Evolutionary conservation across 2,329 filamentous ascomycete genomes (phyloP), one percentile per base, ranked within the genome.

Genomic region (Paecilomyces fulvus): DNA sequence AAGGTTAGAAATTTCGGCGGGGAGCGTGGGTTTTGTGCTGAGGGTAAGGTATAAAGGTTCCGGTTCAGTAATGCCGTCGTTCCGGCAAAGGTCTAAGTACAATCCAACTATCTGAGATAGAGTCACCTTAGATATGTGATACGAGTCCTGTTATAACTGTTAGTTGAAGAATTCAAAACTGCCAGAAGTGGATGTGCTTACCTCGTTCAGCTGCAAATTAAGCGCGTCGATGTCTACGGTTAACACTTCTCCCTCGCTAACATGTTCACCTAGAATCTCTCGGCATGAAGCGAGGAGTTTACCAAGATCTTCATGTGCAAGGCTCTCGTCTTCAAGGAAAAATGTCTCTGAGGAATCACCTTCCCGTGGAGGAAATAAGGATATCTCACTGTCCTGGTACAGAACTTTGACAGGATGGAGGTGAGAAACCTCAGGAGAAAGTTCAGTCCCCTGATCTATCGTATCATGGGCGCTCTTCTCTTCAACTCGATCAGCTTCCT

Each of bases 1-100:
- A 51, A 88, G 74, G 59, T 78, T 75, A 33, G 73, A 70, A 30
- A 87, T 69, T 56, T 81, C 78, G 49, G 77, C 75, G 3, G 74
- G 70, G 63, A 86, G 80, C 51, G 79, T 80, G 46, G 78, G 71
- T 63, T 80, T 82, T 20, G 77, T 79, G 54, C 73, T 75, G 53
- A 88, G 73, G 9, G 75, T 76, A 55, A 87, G 72, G 62, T 83
- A 82, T n/a, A 87, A 74, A 14, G 83, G 79, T 30, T 80, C 77
- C 1, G 79, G 77, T 21, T 76, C 68, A 54, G 77, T 71, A 46
- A 75, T 68, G 23, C 78, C 81, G 65, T 87, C 84, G 64, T 87
- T 84, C 30, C 75, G 75, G 60, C 81, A 78, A 50, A 89, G 72
- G 14, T 77, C 74, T 57, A 84, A 69, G 63, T 85, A 86, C 50